Conservation (phyloP, 23 red algal genomes). For the Gracilariopsis chorda region DNA sequence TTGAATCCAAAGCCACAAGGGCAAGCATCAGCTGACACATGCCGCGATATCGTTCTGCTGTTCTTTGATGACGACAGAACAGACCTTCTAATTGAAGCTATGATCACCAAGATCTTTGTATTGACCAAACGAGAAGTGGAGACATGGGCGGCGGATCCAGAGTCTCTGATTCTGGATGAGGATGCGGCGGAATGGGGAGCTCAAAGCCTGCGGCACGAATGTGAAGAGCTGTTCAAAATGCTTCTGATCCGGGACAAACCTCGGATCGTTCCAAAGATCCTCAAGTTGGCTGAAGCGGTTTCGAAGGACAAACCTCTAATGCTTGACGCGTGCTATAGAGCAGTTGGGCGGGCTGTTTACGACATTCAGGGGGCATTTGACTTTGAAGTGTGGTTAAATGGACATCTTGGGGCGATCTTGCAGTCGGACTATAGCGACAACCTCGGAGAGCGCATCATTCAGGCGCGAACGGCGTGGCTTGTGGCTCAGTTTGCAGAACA, state of each 20-base stretch:
- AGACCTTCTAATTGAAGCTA: conserved; percentile 22
- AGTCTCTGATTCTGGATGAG: conserved; percentile 45
- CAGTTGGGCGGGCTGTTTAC: conserved; percentile 22
- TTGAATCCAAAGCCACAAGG: conserved; percentile 10
- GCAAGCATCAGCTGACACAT: conserved; percentile 15
- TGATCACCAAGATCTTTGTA: conserved; percentile 61
- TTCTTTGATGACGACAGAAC: conserved; percentile 53
- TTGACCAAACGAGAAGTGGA: conserved; percentile 34
- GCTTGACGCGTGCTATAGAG: conserved; percentile 62
- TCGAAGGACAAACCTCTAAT: conserved; percentile 47
- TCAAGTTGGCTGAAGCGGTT: conserved; percentile 15
- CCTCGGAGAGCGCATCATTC: conserved; percentile 34
- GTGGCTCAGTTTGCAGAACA: conserved; percentile 60
- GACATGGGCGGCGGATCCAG: conserved; percentile 60
- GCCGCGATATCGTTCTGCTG: conserved; percentile 30
- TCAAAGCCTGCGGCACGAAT: conserved; percentile 58
- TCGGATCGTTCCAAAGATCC: conserved; percentile 35
- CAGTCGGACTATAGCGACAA: conserved; percentile 28
- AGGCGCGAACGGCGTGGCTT: conserved; percentile 62
- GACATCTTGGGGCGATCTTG: not conserved
- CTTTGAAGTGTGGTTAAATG: conserved; percentile 58
- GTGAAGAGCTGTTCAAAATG: conserved; percentile 50
- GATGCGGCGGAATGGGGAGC: conserved; percentile 57
- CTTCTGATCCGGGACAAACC: conserved; percentile 45
- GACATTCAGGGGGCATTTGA: conserved; percentile 36